Base-by-base conservation (phyloP, 2,329 filamentous ascomycete species). In the Orbilia quercus region DNA sequence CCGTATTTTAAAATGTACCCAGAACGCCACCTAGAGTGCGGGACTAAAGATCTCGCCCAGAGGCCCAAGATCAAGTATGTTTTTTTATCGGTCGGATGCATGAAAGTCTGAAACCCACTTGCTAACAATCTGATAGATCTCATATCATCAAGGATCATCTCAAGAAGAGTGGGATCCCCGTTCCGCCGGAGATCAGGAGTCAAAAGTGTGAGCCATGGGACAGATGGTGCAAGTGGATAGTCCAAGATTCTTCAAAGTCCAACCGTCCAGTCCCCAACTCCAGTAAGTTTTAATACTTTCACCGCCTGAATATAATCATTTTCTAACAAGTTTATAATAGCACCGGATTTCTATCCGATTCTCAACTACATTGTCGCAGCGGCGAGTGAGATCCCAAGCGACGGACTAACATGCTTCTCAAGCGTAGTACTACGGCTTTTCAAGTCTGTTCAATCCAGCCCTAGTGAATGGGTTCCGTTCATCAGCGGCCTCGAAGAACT, bases 1-100 rank as follows among this genome's bases (percentile, higher is more conserved):
- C 66, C 66, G 6, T 71, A 71, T 20, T 71, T 71, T 25, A 71
- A 71, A 18, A 71, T 71, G 66, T 71, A 71, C 34, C 66, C 66
- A 16, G 66, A 71, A 45, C 44, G 22, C 12, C 51, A 71, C 45
- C 23, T 71, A 16, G 66, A 71, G 48, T 71, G 66, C 31, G 66
- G 66, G n/a, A 71, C 66, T 20, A 71, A 71, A 28, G 66, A 71
- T 47, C 58, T 71, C 23, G 66, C 66, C 12, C 66, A 71, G 44
- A 48, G 66, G 12, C 66, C 66, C 7, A 71, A 71, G 28, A 71
- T 71, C 42, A 71, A 71, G 66, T 71, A 51, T 11, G 53, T 9
- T 7, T 14, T 7, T 6, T n/a, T 5, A 31, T 22, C 18, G 2
- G 7, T 23, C 25, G 22, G 18, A 36, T 34, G 25, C 16, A 59